Conservation (phyloP, 2,329 filamentous ascomycete genomes). For the Colletotrichum australisinense region DNA sequence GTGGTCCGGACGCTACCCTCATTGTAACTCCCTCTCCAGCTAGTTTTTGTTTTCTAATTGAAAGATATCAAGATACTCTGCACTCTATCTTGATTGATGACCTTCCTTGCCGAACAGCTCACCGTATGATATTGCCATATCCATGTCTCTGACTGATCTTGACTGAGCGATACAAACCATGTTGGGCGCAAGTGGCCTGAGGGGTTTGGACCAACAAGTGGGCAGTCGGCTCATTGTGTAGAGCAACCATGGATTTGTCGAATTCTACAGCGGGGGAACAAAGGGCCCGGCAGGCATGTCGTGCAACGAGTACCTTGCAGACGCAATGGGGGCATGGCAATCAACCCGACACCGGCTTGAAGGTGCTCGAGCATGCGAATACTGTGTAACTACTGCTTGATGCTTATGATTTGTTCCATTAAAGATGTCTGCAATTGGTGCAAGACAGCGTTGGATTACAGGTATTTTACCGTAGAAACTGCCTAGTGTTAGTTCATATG, state of each 20-base stretch:
- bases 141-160: not conserved
- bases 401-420: not conserved
- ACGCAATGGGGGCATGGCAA: constrained; percentile 10
- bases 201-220: not conserved
- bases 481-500: too few species aligned
- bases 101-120: not conserved
- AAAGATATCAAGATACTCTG: too few species aligned
- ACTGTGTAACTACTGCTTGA: not conserved
- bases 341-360: not conserved
- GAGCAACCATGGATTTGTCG: constrained; percentile 3
- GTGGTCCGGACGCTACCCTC: too few species aligned
- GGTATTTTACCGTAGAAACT: too few species aligned
- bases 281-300: constrained; percentile 1
- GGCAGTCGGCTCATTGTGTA: constrained; percentile 8
- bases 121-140: not conserved
- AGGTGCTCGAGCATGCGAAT: not conserved
- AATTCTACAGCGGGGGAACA: constrained; percentile 2
- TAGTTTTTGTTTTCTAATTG: too few species aligned
- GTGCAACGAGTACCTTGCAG: constrained; percentile 20
- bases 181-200: not conserved
- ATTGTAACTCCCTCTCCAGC: too few species aligned
- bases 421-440: too few species aligned
- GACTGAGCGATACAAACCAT: not conserved
- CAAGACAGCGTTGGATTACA: too few species aligned
- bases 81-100: not conserved